These are phyloP conservation scores for Crithidia fasciculata DNA, from an alignment of 208 protist species.

Conservation along the genomic window DNA sequence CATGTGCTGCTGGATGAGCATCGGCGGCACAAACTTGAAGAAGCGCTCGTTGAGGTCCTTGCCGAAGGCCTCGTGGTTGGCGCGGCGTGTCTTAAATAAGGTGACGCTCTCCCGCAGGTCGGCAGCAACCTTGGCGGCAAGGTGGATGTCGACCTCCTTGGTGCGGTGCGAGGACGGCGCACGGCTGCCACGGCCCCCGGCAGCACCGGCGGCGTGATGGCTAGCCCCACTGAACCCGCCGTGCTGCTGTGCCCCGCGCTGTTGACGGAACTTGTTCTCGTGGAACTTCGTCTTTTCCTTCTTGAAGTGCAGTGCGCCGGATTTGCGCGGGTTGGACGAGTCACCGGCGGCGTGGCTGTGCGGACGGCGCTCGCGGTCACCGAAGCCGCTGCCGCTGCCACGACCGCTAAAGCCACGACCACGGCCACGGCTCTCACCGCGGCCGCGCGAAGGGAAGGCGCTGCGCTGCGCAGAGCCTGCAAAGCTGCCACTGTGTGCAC, in stretches of 20 bases:
- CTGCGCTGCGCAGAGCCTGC: background rate
- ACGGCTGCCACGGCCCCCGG: background rate
- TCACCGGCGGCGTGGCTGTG: too few species aligned
- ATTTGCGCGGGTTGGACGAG: conserved; percentile 9
- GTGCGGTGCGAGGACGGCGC: conserved; percentile 50
- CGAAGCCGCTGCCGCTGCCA: background rate
- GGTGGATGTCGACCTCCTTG: conserved; percentile 76
- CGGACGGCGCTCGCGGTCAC: background rate
- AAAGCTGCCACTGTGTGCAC: background rate
- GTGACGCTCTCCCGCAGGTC: conserved; percentile 74
- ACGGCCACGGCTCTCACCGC: conserved; percentile 3
- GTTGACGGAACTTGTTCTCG: conserved; percentile 54
- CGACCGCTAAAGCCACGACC: background rate
- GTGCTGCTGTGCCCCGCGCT: conserved; percentile 31
- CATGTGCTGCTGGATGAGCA: conserved; percentile 82
- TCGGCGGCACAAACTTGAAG: conserved; percentile 76
- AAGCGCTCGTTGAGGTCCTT: conserved; percentile 60
- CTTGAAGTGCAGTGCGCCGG: conserved; percentile 43
- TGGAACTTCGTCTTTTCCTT: conserved; percentile 67
- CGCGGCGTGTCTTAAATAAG: conserved; percentile 60
- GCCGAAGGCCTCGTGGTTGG: conserved; percentile 51
- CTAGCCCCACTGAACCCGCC: background rate
- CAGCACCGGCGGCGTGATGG: background rate
- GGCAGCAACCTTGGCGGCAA: conserved; percentile 75
- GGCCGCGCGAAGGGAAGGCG: background rate